Evolutionary conservation across 1,284 basidiomycete genomes (phyloP), one percentile per base, ranked within the genome.

Genomic region (Boletus smithii): DNA sequence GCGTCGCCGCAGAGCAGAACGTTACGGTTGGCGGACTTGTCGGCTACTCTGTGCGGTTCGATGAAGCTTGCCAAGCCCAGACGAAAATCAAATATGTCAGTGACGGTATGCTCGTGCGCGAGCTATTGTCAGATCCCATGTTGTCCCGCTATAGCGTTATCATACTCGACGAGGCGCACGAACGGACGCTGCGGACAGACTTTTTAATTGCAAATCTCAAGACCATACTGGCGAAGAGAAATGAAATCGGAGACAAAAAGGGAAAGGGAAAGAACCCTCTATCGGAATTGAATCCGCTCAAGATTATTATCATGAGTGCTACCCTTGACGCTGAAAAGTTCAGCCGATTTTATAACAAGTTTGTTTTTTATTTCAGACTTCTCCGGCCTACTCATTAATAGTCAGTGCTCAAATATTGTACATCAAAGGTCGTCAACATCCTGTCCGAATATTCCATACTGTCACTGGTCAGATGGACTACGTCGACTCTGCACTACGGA

Each of bases 131-230:
- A 42, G 88, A 93, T 61, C 74, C 78, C 17, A 69, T 88, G n/a
- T 74, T 98, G 40, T 81, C 81, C 45, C 81, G 80, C 38, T 99
- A 98, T 69, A 91, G 89, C 59, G 81, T 95, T 13, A 76, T 99
- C 48, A 80, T 99, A 52, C 84, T 99, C 43, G 95, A 99, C 63
- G 95, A 99, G 65, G 95, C 95, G 3, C 97, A 99, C 71, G 95
- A 99, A 64, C 81, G 95, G 37, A 97, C 94, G 0, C 73, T 99
- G 31, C 81, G 95, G 31, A 98, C 95, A 5, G 95, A 99, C 69
- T 77, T 99, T 49, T 75, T 98, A n/a, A 81, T 99, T 37, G 88
- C 95, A 1, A 88, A 88, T 49, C 74, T 97, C 41, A 98, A 95
- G 69, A 79, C 76, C n/a, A 92, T 99, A 48, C 86, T 88, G 44